These are phyloP conservation scores for Backusella psychrophila DNA, from an alignment of 192 early-diverging fungal genomes.

Conservation along the genomic window DNA sequence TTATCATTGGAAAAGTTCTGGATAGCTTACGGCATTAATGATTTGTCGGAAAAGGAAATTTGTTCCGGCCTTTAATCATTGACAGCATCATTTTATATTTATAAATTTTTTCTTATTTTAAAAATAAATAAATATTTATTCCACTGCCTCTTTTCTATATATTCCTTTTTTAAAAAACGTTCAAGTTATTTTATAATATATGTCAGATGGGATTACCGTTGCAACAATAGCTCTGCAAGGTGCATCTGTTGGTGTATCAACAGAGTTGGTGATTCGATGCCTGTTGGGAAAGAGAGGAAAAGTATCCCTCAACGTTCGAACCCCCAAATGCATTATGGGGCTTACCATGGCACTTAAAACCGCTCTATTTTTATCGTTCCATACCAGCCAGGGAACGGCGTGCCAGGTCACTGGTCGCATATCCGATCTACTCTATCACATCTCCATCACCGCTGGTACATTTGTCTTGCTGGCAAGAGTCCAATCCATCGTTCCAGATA, in stretches of 20 bases:
- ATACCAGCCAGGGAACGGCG: not conserved
- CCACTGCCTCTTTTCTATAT: not conserved
- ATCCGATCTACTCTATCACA: not conserved
- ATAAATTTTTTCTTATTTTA: no score
- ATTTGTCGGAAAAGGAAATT: conserved; percentile 1
- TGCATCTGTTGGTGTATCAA: not conserved
- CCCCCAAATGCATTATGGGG: not conserved
- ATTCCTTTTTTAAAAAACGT: not conserved
- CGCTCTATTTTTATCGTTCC: not conserved
- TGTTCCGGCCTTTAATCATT: not conserved
- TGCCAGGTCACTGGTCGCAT: not conserved
- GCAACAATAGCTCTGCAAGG: not conserved
- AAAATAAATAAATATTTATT: no score
- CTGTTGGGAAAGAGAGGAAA: not conserved
- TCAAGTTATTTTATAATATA: not conserved
- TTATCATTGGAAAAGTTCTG: not conserved
- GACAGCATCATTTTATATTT: not conserved
- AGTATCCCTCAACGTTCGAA: not conserved
- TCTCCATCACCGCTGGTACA: not conserved
- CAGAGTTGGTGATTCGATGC: not conserved
- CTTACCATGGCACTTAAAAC: not conserved
- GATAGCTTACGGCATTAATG: not conserved
- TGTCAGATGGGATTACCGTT: not conserved
- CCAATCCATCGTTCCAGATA: not conserved
- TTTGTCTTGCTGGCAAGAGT: not conserved